Percentiles rank a stretch among this genome's conserved stretches.
phyloP scores from a whole-genome alignment of 305 asterid species.

The Fraxinus latifolia region DNA sequence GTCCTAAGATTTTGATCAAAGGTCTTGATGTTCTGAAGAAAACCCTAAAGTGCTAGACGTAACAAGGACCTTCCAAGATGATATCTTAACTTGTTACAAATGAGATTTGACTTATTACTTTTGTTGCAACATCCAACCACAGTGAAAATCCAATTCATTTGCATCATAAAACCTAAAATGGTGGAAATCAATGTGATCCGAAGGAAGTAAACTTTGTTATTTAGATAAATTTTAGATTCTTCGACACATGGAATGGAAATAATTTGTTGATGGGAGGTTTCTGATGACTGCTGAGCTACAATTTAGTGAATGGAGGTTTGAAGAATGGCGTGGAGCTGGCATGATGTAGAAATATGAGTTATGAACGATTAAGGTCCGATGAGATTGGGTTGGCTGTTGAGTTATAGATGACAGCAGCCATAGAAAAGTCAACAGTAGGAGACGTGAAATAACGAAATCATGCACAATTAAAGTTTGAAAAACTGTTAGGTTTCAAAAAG shows the following conservation, averaged over 20 bases:
- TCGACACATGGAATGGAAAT: background rate
- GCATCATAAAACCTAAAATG: background rate
- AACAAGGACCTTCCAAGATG: background rate
- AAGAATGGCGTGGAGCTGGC: background rate
- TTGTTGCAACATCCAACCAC: background rate
- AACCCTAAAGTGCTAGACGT: background rate
- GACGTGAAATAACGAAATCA: background rate
- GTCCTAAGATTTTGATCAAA: background rate
- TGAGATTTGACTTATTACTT: background rate
- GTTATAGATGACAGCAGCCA: background rate
- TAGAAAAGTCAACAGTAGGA: background rate
- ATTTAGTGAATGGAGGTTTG: background rate
- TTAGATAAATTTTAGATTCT: background rate
- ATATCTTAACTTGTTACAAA: background rate
- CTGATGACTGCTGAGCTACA: background rate
- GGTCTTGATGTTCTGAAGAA: background rate
- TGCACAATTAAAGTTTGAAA: background rate
- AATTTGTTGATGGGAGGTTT: background rate
- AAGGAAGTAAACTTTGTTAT: background rate
- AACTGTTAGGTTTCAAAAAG: background rate
- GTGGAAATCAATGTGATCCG: background rate
- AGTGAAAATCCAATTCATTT: background rate
- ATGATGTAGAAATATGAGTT: background rate
- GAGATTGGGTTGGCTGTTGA: background rate
- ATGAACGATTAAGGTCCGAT: too few relatives aligned